Conservation (phyloP, 495 filamentous ascomycete genomes). For the Penicillium herquei region DNA sequence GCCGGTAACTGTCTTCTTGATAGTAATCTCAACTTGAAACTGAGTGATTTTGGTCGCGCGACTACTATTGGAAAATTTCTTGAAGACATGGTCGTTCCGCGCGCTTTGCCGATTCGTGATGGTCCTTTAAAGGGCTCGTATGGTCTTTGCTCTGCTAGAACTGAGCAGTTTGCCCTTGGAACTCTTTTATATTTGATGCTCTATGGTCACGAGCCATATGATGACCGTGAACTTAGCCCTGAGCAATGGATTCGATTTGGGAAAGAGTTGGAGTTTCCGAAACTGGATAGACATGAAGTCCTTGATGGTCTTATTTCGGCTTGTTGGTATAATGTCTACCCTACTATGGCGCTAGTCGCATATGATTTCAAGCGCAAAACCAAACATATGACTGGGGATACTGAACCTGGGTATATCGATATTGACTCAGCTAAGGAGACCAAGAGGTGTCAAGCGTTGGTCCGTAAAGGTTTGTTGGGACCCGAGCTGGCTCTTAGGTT, state of each 20-base stretch:
- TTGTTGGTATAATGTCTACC: slow-evolving; percentile 28
- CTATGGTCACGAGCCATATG: slow-evolving; percentile 32
- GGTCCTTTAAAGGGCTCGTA: slow-evolving; percentile 22
- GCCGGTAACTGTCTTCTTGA: slow-evolving; percentile 23
- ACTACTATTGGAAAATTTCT: slow-evolving; percentile 24
- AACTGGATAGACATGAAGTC: slow-evolving; percentile 21
- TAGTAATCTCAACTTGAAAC: slow-evolving; percentile 22
- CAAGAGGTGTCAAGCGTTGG: slow-evolving; percentile 20
- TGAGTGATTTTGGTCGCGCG: slow-evolving; percentile 23
- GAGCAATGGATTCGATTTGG: slow-evolving; percentile 24
- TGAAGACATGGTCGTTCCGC: slow-evolving; percentile 18
- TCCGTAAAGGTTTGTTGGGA: slow-evolving; percentile 19
- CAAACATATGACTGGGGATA: slow-evolving; percentile 11
- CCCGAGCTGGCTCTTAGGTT: slow-evolving; percentile 21
- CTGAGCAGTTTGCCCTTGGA: slow-evolving; percentile 31
- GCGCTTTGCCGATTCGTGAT: slow-evolving; percentile 18
- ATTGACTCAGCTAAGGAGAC: slow-evolving; percentile 22
- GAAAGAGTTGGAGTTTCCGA: slow-evolving; percentile 20
- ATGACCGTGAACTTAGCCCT: slow-evolving; percentile 21
- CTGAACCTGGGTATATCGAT: slow-evolving; percentile 11
- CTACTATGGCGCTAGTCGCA: slow-evolving; percentile 24
- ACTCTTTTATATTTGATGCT: slow-evolving; percentile 30
- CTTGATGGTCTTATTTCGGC: slow-evolving; percentile 23
- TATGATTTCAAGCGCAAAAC: slow-evolving; percentile 23
- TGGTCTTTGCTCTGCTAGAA: slow-evolving; percentile 24